Conservation (phyloP, 371 early-diverging fungal genomes). For the Mortierella sp. region DNA sequence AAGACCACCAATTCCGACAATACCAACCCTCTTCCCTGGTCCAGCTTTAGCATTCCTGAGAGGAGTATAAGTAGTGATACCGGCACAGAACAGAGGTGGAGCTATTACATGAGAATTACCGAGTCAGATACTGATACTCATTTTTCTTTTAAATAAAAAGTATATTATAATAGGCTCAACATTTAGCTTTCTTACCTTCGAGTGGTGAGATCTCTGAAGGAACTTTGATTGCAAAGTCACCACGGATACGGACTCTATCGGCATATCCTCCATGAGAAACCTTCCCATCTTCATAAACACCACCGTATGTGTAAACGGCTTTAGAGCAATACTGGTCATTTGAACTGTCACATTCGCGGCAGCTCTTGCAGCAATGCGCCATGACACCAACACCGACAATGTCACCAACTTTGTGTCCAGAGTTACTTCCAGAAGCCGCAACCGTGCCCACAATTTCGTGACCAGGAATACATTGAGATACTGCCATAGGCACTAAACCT, state of each 20-base stretch:
- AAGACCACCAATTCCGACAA: constrained; percentile 80
- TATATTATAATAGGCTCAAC: not conserved
- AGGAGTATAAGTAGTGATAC: constrained; percentile 76
- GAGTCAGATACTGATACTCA: not conserved
- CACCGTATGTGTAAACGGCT: constrained; percentile 65
- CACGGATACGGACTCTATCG: constrained; percentile 59
- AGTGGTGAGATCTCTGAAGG: constrained; percentile 63
- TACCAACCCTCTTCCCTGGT: constrained; percentile 69
- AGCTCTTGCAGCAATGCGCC: constrained; percentile 61
- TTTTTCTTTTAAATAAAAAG: not conserved
- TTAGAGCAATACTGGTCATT: constrained; percentile 66
- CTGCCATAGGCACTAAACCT: constrained; percentile 64
- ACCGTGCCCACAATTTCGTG: constrained; percentile 84
- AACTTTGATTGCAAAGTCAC: constrained; percentile 64
- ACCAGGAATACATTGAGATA: constrained; percentile 79
- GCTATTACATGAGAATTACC: constrained; percentile 11
- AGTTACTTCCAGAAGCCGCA: constrained; percentile 66
- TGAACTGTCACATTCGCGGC: constrained; percentile 65
- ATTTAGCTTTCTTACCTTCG: constrained; percentile 27
- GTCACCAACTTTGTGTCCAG: constrained; percentile 74
- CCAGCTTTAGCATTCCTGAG: constrained; percentile 63
- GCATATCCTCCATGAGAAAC: constrained; percentile 65
- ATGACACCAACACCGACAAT: constrained; percentile 83
- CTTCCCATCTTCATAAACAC: constrained; percentile 34
- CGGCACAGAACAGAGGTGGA: constrained; percentile 73